A percentile compares a stretch with the other conserved stretches of the same genome.
phyloP scores from a whole-genome alignment of 768 basidiomycete genomes.

The Ephemerocybe angulata region DNA sequence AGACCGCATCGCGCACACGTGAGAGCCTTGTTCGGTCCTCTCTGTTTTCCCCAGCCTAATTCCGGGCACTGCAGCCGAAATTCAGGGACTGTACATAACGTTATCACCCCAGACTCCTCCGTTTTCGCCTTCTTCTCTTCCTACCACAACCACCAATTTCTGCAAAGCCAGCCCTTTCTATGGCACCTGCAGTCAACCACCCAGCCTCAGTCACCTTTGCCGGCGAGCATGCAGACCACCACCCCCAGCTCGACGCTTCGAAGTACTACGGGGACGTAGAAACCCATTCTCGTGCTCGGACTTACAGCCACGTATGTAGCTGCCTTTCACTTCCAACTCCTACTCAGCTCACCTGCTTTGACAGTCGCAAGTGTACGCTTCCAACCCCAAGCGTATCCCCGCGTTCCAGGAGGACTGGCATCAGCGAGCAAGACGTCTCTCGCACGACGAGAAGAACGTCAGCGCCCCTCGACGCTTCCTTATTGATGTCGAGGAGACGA shows the following conservation, averaged over 20 bases:
- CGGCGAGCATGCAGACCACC: slow-evolving; percentile 50
- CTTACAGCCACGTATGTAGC: slow-evolving; percentile 76
- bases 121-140: background rate
- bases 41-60: background rate
- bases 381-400: slow-evolving; percentile 66
- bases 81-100: slow-evolving; percentile 9
- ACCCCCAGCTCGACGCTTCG: slow-evolving; percentile 64
- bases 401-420: slow-evolving; percentile 78
- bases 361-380: slow-evolving; percentile 70
- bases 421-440: slow-evolving; percentile 71
- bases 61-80: slow-evolving; percentile 7
- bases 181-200: slow-evolving; percentile 66
- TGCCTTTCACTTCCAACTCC: slow-evolving; percentile 1
- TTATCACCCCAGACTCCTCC: slow-evolving; percentile 6
- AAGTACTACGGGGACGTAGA: slow-evolving; percentile 83
- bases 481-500: slow-evolving; percentile 97
- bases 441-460: slow-evolving; percentile 87
- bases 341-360: slow-evolving; percentile 13
- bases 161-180: slow-evolving; percentile 17
- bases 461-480: slow-evolving; percentile 84
- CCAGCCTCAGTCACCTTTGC: slow-evolving; percentile 63
- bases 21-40: slow-evolving; percentile 2
- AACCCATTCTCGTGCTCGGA: slow-evolving; percentile 75
- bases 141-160: background rate
- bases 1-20: background rate